Conservation (phyloP, 306 rosid species). For the Trifolium dubium region DNA sequence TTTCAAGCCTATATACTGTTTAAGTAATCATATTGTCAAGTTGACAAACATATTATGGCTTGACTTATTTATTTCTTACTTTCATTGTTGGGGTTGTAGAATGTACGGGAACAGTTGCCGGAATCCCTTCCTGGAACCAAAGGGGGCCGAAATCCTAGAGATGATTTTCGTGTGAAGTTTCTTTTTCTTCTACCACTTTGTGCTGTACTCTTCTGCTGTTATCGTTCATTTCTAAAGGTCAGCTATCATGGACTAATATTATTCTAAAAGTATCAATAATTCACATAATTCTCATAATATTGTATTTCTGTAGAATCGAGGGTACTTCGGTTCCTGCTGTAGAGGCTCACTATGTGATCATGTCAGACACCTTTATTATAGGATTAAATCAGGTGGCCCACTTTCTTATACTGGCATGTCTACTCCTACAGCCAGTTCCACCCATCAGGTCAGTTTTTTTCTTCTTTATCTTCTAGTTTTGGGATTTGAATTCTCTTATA, state of each 20-base stretch:
- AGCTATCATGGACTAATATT: constrained; percentile 39
- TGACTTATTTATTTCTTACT: constrained; percentile 13
- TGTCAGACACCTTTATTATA: constrained; percentile 69
- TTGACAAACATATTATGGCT: background rate
- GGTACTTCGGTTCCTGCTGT: constrained; percentile 57
- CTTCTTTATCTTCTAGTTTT: constrained; percentile 22
- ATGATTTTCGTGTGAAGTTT: constrained; percentile 70
- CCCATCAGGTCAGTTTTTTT: constrained; percentile 61
- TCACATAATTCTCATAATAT: constrained; percentile 35
- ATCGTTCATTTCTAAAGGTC: constrained; percentile 69
- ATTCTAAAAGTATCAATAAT: constrained; percentile 33
- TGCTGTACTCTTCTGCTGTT: constrained; percentile 66
- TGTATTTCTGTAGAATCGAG: constrained; percentile 56
- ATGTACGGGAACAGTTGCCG: constrained; percentile 72
- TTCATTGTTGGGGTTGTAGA: constrained; percentile 59
- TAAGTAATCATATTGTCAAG: constrained; percentile 8
- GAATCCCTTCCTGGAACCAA: constrained; percentile 94
- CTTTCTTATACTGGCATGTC: constrained; percentile 65
- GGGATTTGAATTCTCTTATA: constrained; percentile 38
- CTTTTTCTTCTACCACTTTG: constrained; percentile 75
- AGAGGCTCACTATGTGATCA: constrained; percentile 75
- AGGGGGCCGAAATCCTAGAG: constrained; percentile 83
- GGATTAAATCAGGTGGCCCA: constrained; percentile 68
- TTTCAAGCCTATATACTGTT: constrained; percentile 1
- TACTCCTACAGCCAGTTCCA: constrained; percentile 52